Evolutionary conservation across 805 yeast genomes (phyloP), one percentile per base, ranked within the genome.

Genomic region (Monosporozyma solicola): DNA sequence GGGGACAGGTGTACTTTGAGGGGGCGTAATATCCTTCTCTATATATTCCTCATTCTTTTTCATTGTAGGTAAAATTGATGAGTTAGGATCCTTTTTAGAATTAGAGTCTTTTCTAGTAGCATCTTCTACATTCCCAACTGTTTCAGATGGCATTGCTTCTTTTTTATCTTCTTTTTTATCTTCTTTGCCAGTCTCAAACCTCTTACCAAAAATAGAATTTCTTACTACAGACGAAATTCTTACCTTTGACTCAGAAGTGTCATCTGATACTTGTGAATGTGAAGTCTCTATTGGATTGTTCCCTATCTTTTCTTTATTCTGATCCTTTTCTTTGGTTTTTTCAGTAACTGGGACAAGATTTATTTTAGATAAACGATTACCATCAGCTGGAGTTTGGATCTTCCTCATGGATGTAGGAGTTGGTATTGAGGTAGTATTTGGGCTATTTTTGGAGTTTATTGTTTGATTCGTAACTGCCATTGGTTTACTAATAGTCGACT

Each of bases 141-240:
- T 32, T 33, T 32, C 20, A 5, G 13, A 13, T 5, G n/a, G 24
- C 11, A 13, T 31, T 41, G 27, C 37, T 5, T 33, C 2, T 44
- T 16, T 25, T 15, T 35, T 16, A 3, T 29, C 37, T 5, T 33
- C 2, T 44, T 16, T 25, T 15, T 35, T 16, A 3, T 29, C 22
- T 7, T 20, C 32, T 5, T 10, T 15, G 20, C 5, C 16, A 15
- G n/a, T 37, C 27, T 33, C 41, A 9, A 25, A 10, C 22, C 11
- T 29, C 32, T 25, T 22, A 3, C 33, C 43, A 46, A 49, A 55
- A 6, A 44, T 31, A 1, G 45, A 16, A 41, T 50, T 57, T 16
- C 53, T 56, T 2, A 59, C 61, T 45, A 61, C 61, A 9, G 58
- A 65, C 13, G 63, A 63, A 2, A 66, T 53, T 46, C 70, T 59